Conservation (phyloP, 1,284 basidiomycete species). For the Termitomyces sp. region DNA sequence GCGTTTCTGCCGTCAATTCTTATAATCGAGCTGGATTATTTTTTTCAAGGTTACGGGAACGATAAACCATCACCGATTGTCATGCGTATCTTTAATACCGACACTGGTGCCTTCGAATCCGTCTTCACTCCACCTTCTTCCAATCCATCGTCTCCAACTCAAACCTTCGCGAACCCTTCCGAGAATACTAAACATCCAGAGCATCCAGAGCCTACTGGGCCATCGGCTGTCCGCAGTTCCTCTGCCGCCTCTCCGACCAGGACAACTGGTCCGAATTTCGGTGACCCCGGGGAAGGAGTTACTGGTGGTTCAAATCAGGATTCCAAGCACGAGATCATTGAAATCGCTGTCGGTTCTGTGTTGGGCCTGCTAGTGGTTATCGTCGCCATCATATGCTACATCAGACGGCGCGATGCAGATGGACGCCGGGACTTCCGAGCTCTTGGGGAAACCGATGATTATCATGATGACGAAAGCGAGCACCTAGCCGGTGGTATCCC, state of each 20-base stretch:
- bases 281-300: conserved; percentile 15
- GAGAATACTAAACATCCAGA: conserved; percentile 18
- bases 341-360: conserved; percentile 52
- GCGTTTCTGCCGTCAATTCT: conserved; percentile 24
- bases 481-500: conserved; percentile 23
- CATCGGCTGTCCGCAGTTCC: conserved; percentile 8
- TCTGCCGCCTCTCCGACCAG: conserved; percentile 22
- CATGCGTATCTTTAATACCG: conserved; percentile 50
- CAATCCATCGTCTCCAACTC: conserved; percentile 23
- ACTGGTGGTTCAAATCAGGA: conserved; percentile 17
- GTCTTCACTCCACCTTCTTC: conserved; percentile 34
- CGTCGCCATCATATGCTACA: conserved; percentile 38
- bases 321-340: conserved; percentile 29
- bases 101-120: conserved; percentile 30
- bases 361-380: conserved; percentile 46
- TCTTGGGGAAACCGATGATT: conserved; percentile 30
- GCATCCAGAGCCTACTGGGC: conserved; percentile 13
- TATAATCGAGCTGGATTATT: conserved; percentile 2
- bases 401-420: conserved; percentile 20
- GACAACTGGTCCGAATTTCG: conserved; percentile 16
- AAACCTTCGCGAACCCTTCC: conserved; percentile 34
- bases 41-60: conserved; percentile 47
- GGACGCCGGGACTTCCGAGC: conserved; percentile 36
- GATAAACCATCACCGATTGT: conserved; percentile 45
- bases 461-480: conserved; percentile 31